Percentiles rank a stretch among this genome's conserved stretches.
phyloP scores from a whole-genome alignment of 306 rosid species.

The Begonia fuchsioides region DNA sequence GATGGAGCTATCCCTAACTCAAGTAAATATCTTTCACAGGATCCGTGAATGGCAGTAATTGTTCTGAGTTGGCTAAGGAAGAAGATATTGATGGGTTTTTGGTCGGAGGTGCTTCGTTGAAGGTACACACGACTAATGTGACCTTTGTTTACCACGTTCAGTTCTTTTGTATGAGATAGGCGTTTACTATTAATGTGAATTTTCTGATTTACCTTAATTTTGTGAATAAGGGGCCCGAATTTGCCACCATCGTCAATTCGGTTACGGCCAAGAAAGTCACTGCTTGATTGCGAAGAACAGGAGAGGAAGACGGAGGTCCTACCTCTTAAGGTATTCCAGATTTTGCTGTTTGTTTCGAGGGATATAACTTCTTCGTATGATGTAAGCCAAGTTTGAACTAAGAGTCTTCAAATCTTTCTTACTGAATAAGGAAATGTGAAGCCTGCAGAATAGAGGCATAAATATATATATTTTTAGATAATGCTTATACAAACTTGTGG shows the following conservation, averaged over 20 bases:
- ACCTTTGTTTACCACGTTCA: neutral
- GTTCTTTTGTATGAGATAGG: neutral
- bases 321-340: neutral
- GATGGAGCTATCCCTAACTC: neutral
- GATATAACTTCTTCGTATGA: neutral
- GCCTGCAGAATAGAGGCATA: no score
- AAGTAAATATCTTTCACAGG: constrained; percentile 25
- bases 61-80: constrained; percentile 82
- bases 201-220: neutral
- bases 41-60: constrained; percentile 87
- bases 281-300: constrained; percentile 26
- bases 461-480: no score
- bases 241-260: constrained; percentile 72
- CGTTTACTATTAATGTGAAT: neutral
- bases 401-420: neutral
- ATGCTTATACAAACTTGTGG: no score
- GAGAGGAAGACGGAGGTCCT: no score
- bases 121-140: constrained; percentile 28
- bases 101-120: constrained; percentile 94
- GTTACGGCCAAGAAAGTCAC: constrained; percentile 87
- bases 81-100: constrained; percentile 98
- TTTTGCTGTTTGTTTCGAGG: constrained; percentile 5
- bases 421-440: no score
- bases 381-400: neutral
- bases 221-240: constrained; percentile 75